Evolutionary conservation across 2,329 filamentous ascomycete genomes (phyloP).

Genomic region (Trichoderma aggressivum): DNA sequence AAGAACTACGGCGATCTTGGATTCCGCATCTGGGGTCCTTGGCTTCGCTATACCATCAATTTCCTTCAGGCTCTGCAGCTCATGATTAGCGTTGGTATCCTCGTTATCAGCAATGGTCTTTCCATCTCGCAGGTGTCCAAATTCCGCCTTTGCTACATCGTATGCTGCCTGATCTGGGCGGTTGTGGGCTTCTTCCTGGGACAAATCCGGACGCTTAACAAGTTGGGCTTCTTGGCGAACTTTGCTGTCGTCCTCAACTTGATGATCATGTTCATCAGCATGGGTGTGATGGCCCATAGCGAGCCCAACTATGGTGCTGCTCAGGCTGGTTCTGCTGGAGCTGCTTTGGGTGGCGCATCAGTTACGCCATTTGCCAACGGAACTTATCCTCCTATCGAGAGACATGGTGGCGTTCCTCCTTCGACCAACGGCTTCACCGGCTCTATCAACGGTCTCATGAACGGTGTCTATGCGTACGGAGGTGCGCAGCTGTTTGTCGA

Average conservation of each 20-base stretch:
- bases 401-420: constrained; percentile 35
- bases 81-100: constrained; percentile 49
- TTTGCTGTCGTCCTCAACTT: constrained; percentile 55
- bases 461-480: constrained; percentile 55
- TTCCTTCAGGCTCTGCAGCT: constrained; percentile 46
- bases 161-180: constrained; percentile 50
- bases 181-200: constrained; percentile 50
- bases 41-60: constrained; percentile 46
- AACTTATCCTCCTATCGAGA: constrained; percentile 39
- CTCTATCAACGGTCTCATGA: constrained; percentile 25
- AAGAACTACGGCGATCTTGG: constrained; percentile 47
- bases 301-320: constrained; percentile 40
- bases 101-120: constrained; percentile 53
- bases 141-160: constrained; percentile 49
- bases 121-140: constrained; percentile 51
- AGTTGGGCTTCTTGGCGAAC: constrained; percentile 54
- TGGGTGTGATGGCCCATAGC: constrained; percentile 47
- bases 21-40: constrained; percentile 45
- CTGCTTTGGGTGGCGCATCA: constrained; percentile 26
- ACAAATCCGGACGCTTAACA: constrained; percentile 54
- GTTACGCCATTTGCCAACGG: constrained; percentile 27
- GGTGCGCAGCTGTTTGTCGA: constrained; percentile 57
- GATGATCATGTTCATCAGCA: constrained; percentile 52
- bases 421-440: constrained; percentile 36
- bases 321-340: constrained; percentile 27